These are phyloP conservation scores for Suhomyces sp. DNA, from an alignment of 805 yeast species.

Conservation along the genomic window DNA sequence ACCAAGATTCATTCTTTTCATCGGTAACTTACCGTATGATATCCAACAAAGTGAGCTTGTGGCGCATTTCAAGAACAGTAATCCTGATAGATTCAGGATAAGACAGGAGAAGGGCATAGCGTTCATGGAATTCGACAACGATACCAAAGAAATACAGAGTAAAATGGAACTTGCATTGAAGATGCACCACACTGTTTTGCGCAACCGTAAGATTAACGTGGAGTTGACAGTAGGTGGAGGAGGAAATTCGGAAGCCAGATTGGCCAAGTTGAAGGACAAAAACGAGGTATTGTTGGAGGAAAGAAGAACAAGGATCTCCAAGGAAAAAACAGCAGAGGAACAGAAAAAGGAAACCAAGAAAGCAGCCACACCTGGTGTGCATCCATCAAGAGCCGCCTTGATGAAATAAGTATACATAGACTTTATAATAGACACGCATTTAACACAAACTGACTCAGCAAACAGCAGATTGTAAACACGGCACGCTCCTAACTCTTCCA, in stretches of 20 bases:
- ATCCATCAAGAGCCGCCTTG: conserved; percentile 65
- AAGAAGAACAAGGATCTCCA: conserved; percentile 53
- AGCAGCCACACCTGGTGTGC: conserved; percentile 36
- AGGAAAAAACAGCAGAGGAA: conserved; percentile 42
- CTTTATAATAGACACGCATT: neutral
- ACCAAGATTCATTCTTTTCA: conserved; percentile 77
- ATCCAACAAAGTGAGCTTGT: conserved; percentile 58
- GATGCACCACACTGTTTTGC: conserved; percentile 72
- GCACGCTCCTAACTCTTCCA: neutral
- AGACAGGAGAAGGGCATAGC: conserved; percentile 90
- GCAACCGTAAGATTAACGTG: conserved; percentile 81
- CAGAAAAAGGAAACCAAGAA: conserved; percentile 17
- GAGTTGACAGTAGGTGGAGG: conserved; percentile 99
- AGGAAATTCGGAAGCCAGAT: conserved; percentile 71
- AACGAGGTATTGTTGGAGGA: conserved; percentile 74
- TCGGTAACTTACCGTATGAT: conserved; percentile 85
- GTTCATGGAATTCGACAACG: conserved; percentile 73
- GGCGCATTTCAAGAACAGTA: conserved; percentile 67
- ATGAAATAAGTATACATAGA: conserved; percentile 21
- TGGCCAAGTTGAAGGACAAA: conserved; percentile 70
- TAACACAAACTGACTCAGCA: neutral
- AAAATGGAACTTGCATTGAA: conserved; percentile 82
- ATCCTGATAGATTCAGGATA: conserved; percentile 74
- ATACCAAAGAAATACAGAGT: conserved; percentile 60
- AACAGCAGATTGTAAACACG: neutral